Base-by-base conservation (phyloP, 495 filamentous ascomycete species). In the Aspergillus mulundensis region DNA sequence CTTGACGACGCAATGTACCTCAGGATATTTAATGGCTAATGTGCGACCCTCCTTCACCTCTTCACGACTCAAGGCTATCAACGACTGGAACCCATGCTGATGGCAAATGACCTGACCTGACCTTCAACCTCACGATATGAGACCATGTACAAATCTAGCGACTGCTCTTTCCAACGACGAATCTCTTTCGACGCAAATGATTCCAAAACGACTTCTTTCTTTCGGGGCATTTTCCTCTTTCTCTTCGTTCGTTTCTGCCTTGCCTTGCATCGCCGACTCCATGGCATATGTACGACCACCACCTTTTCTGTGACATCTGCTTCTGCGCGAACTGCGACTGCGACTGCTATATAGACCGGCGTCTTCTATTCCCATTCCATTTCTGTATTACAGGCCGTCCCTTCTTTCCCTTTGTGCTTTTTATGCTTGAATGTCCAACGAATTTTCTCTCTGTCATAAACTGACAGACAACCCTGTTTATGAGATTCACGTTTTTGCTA, bases 41-140 rank as follows among this genome's bases (percentile, higher is more conserved):
- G 54, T 55, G 54, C 53, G 57, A 51, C 53, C 48, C 43, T 53
- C n/a, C 39, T 53, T 53, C 38, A 50, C 34, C 34, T 49, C 40
- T 58, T 65, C 45, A 62, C 43, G 56, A 62, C 57, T 62, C 45
- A 49, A 54, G 52, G 53, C 25, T 54, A 51, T 50, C 46, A 51
- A 61, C 50, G 61, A 61, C 56, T 64, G 61, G 58, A 57, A 58
- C 52, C n/a, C 52, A 54, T 54, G 59, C 59, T 62, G 54, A 66
- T 61, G 53, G 59, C 50, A 60, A 56, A 52, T 25, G 50, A 53
- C 50, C 38, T 25, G 50, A 53, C 50, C 38, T 52, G 50, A 53
- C 54, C 38, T 52, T 52, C 51, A 12, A 28, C 19, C 39, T 50
- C 51, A 56, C 58, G 61, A 58, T 38, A 58, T 53, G 53, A 60